Percentiles rank a stretch among this genome's conserved stretches.
Conservation (phyloP, 208 protist species). For the Phytomonas francai region DNA sequence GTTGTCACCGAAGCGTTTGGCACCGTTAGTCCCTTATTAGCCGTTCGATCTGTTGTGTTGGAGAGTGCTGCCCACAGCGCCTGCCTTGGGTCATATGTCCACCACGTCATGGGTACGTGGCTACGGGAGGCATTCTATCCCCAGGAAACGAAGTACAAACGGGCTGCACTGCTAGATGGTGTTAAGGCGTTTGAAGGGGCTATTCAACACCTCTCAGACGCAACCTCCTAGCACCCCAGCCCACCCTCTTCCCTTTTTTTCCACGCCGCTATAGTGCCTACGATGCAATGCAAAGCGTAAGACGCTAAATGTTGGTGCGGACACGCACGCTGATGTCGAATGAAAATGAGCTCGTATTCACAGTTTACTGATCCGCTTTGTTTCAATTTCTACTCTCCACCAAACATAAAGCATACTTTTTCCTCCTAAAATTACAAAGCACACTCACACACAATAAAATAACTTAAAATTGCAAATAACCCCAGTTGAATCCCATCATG, state of each 20-base stretch:
- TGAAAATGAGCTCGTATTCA: neutral
- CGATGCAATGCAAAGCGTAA: neutral
- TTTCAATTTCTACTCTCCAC: neutral
- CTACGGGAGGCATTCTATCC: slow-evolving; percentile 79
- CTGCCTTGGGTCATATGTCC: slow-evolving; percentile 50
- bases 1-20: slow-evolving; percentile 71
- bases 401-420: neutral
- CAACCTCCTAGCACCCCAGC: neutral
- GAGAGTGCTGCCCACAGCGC: slow-evolving; percentile 65
- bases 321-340: neutral
- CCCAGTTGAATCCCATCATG: slow-evolving; percentile 11
- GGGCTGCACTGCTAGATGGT: slow-evolving; percentile 32
- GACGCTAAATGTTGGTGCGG: neutral
- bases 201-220: slow-evolving; percentile 10
- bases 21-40: slow-evolving; percentile 47
- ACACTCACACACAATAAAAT: neutral
- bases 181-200: slow-evolving; percentile 27
- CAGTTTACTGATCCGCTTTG: neutral
- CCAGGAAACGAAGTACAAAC: slow-evolving; percentile 61
- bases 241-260: neutral
- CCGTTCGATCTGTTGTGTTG: slow-evolving; percentile 46
- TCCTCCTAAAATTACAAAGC: too few relatives aligned
- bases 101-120: slow-evolving; percentile 64
- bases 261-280: neutral
- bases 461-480: slow-evolving; percentile 9